Evolutionary conservation across 768 basidiomycete species (phyloP), one percentile per base, ranked within the genome.

Genomic region (Mycena galericulata): DNA sequence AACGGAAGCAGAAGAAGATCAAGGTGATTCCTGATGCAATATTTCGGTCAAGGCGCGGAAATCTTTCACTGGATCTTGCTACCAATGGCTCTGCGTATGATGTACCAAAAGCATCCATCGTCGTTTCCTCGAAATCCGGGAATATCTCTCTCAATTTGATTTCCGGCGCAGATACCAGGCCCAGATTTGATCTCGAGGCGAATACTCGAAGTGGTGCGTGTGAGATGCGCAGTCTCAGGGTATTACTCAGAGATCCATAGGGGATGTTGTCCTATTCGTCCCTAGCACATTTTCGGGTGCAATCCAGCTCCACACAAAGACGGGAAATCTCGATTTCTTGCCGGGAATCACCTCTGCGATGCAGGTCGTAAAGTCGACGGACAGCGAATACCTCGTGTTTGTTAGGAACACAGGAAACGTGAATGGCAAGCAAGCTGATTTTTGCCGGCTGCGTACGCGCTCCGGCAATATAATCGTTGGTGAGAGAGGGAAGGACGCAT

Each of bases 281-380:
- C 82, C 82, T 17, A 72, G 72, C 36, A 79, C 76, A 14, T 84
- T 79, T 72, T 77, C 78, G 32, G 83, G 83, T 18, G 76, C 81
- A 4, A 73, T 84, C 26, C 80, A 79, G 36, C 74, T 82, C 24
- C 73, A 73, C 57, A 78, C 79, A 24, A 73, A 72, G 49, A 79
- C 76, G 46, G 82, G 81, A 1, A 71, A 76, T 20, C 59, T 81
- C 36, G 67, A 75, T 26, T 72, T 84, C 51, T 72, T 84, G 30
- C 82, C 83, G n/a, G 77, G 71, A 1, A 68, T 84, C 22, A 57
- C 76, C 15, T 58, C 69, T 11, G 67, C 46, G 15, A 76, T 80
- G 70, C 78, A 77, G 60, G 76, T 78, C 15, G 75, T 82, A 36
- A 83, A 81, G 56, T 75, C 70, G 30, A 75, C 78, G 4, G 38